These are phyloP conservation scores for Spinellus fusiger DNA, from an alignment of 192 early-diverging fungal genomes.

Conservation along the genomic window DNA sequence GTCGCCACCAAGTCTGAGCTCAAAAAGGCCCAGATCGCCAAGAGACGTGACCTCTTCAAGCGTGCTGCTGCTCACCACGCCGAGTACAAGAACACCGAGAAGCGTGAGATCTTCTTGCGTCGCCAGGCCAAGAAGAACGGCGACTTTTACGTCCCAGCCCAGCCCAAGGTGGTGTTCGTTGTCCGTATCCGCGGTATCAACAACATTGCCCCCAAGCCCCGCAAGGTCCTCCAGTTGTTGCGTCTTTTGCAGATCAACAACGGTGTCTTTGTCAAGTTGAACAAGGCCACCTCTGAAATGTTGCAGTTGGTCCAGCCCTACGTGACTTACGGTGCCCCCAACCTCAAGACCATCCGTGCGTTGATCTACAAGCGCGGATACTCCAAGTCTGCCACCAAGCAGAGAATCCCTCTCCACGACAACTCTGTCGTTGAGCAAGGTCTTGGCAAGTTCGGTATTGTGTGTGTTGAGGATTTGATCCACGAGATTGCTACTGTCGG, in stretches of 20 bases:
- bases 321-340: slow-evolving; percentile 91
- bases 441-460: slow-evolving; percentile 92
- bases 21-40: slow-evolving; percentile 49
- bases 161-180: slow-evolving; percentile 97
- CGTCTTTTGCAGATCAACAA: slow-evolving; percentile 99
- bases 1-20: slow-evolving; percentile 44
- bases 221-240: slow-evolving; percentile 98
- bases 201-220: slow-evolving; percentile 98
- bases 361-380: slow-evolving; percentile 99
- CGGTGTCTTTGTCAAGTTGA: slow-evolving; percentile 92
- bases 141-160: slow-evolving; percentile 91
- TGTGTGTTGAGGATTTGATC: slow-evolving; percentile 96
- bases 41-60: slow-evolving; percentile 97
- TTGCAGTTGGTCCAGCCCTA: slow-evolving; percentile 95
- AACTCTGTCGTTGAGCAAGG: slow-evolving; percentile 91
- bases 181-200: slow-evolving; percentile 99
- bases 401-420: slow-evolving; percentile 94
- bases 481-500: slow-evolving; percentile 99
- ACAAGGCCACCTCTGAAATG: slow-evolving; percentile 96
- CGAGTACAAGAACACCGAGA: slow-evolving; percentile 90
- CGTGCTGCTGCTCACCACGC: slow-evolving; percentile 97
- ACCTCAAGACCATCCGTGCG: slow-evolving; percentile 97
- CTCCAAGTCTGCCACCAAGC: slow-evolving; percentile 97
- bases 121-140: slow-evolving; percentile 89
- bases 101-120: slow-evolving; percentile 83